phyloP scores from a whole-genome alignment of 805 yeast genomes.

The Candida hispaniensis region DNA sequence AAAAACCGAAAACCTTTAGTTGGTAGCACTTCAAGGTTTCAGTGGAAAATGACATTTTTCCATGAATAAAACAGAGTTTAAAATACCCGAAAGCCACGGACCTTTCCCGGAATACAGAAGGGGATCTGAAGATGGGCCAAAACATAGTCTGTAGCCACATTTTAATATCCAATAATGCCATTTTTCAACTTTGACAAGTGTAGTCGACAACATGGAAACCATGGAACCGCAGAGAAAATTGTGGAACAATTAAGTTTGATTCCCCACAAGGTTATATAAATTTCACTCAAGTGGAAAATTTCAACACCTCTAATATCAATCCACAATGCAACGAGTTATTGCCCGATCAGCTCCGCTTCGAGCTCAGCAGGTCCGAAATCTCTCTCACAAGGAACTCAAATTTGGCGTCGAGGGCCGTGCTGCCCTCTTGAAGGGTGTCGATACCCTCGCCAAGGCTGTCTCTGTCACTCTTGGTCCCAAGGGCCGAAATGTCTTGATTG shows the following conservation, averaged over 20 bases:
- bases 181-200: too few relatives aligned
- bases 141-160: too few relatives aligned
- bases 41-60: too few relatives aligned
- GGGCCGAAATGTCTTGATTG: conserved; percentile 93
- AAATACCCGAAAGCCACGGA: too few relatives aligned
- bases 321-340: conserved; percentile 22
- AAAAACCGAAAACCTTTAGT: too few relatives aligned
- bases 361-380: conserved; percentile 27
- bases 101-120: too few relatives aligned
- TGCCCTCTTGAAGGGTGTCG: conserved; percentile 85
- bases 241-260: conserved; percentile 12
- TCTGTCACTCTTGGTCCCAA: conserved; percentile 95
- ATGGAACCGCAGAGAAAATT: conserved; percentile 16
- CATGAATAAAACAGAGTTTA: too few relatives aligned
- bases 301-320: background rate
- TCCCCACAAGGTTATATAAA: conserved; percentile 5
- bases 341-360: conserved; percentile 19
- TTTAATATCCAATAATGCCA: too few relatives aligned
- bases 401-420: conserved; percentile 98
- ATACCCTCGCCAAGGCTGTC: conserved; percentile 90
- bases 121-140: too few relatives aligned
- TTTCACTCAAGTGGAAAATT: conserved; percentile 8
- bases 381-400: conserved; percentile 78
- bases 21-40: too few relatives aligned
- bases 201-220: too few relatives aligned